Evolutionary conservation across 2,329 filamentous ascomycete species (phyloP), one percentile per base, ranked within the genome.

Genomic region (Grosmannia penicillata): DNA sequence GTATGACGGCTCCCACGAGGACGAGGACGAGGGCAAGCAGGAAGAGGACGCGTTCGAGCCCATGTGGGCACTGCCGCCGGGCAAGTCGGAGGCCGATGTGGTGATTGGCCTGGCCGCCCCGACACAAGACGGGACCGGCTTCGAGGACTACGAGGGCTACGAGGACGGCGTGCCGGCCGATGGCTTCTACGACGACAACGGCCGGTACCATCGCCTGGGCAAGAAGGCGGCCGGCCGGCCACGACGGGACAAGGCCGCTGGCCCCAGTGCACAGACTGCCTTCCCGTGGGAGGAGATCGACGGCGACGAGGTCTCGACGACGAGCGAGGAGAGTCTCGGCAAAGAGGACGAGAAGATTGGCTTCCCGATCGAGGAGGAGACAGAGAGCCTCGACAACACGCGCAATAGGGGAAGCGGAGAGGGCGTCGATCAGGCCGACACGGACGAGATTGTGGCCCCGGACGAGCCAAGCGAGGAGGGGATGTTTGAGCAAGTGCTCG

Each of bases 61-160:
- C 1, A 37, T 47, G 40, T 47, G 45, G 45, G 36, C 35, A 8
- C 36, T 47, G 18, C 45, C 45, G 8, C 40, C 38, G 3, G 44
- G 45, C 11, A 40, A 39, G 35, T 39, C 38, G 2, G 35, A 40
- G 13, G 32, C 13, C 2, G 44, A 47, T 17, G 33, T 47, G 10
- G 33, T 46, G 3, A 43, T 47, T 13, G 34, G 26, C 14, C 38
- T 43, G 13, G 35, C 37, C 1, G 37, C 35, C 6, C 18, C 30
- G 2, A 9, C 38, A 9, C 14, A 22, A 1, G 36, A 29, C 14
- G 7, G 15, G 9, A 10, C 11, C 5, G 27, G n/a, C 13, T 8
- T 10, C 10, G 14, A 38, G 3, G 4, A 15, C n/a, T 23, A 36
- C 14, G 32, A 22, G 14, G 30, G 14, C 7, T 23, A 22, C 28